Conservation (phyloP, 331 rosid genomes). For the Pyrus hybrid region DNA sequence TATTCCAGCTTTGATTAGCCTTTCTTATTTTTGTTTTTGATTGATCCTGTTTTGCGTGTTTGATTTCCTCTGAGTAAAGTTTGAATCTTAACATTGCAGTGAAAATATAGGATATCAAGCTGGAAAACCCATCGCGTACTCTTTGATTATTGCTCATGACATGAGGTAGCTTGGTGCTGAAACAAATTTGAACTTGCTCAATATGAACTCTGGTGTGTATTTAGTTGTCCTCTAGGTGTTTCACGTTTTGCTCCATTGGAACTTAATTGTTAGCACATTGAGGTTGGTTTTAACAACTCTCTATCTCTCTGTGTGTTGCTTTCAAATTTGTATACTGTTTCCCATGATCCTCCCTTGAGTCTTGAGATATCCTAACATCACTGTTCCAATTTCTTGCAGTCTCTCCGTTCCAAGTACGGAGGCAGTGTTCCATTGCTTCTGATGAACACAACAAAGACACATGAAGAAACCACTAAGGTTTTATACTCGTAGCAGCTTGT, state of each 20-base stretch:
- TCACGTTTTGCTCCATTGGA: background rate
- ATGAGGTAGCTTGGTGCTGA: no score
- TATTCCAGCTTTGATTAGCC: no score
- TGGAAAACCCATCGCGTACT: no score
- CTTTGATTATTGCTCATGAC: no score
- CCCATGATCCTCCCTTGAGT: background rate
- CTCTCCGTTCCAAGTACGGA: conserved; percentile 43
- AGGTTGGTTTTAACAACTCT: conserved; percentile 26
- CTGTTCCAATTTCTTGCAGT: conserved; percentile 28
- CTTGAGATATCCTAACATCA: conserved; percentile 3
- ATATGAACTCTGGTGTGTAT: no score
- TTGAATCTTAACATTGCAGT: no score
- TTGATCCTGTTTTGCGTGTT: no score
- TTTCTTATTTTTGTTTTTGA: no score
- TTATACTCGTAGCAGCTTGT: conserved; percentile 17
- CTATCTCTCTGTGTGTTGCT: background rate
- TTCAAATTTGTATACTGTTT: background rate
- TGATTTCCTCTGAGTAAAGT: no score
- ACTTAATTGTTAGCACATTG: conserved; percentile 44
- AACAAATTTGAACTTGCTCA: no score
- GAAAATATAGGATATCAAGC: background rate
- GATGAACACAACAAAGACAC: conserved; percentile 34
- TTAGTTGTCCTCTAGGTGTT: background rate
- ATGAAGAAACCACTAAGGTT: conserved; percentile 22
- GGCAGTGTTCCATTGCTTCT: conserved; percentile 51